These are phyloP conservation scores for Ophiobolus disseminans DNA, from an alignment of 2,329 filamentous ascomycete species.

Conservation along the genomic window DNA sequence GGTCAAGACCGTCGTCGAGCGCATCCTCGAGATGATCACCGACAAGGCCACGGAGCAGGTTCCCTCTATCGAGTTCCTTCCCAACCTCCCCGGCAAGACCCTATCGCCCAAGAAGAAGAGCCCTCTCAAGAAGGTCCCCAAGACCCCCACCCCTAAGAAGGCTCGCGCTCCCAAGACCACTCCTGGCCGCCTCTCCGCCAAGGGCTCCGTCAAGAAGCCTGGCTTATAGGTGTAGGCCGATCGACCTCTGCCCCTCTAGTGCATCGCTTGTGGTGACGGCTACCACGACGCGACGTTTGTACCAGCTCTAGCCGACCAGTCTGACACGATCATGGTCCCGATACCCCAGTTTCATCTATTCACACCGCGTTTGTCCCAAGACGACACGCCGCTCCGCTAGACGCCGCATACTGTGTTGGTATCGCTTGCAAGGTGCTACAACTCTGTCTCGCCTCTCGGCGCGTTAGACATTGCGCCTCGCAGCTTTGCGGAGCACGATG, in stretches of 20 bases:
- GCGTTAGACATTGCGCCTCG: too few species aligned
- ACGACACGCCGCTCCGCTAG: too few species aligned
- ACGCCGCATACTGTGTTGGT: too few species aligned
- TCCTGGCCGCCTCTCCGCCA: slow-evolving; percentile 24
- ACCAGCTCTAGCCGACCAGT: too few species aligned
- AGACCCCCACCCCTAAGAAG: slow-evolving; percentile 13
- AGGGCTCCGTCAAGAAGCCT: slow-evolving; percentile 36
- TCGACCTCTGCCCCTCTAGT: too few species aligned
- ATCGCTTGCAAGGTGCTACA: too few species aligned
- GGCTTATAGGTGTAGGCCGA: slow-evolving; percentile 14
- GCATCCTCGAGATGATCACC: slow-evolving; percentile 40
- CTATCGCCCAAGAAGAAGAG: slow-evolving; percentile 20
- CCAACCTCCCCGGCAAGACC: slow-evolving; percentile 27
- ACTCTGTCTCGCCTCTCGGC: too few species aligned
- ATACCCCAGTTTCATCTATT: too few species aligned
- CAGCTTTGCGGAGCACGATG: too few species aligned
- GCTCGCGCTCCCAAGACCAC: slow-evolving; percentile 12
- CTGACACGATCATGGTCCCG: too few species aligned
- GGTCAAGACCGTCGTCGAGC: slow-evolving; percentile 28
- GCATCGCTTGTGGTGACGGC: background rate
- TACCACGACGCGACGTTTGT: background rate
- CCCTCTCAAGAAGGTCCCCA: slow-evolving; percentile 4
- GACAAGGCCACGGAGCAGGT: slow-evolving; percentile 33
- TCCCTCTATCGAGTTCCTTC: slow-evolving; percentile 42
- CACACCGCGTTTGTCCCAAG: too few species aligned